Base-by-base conservation (phyloP, 352 stramenopile genomes). In the Globisporangium perplexum region DNA sequence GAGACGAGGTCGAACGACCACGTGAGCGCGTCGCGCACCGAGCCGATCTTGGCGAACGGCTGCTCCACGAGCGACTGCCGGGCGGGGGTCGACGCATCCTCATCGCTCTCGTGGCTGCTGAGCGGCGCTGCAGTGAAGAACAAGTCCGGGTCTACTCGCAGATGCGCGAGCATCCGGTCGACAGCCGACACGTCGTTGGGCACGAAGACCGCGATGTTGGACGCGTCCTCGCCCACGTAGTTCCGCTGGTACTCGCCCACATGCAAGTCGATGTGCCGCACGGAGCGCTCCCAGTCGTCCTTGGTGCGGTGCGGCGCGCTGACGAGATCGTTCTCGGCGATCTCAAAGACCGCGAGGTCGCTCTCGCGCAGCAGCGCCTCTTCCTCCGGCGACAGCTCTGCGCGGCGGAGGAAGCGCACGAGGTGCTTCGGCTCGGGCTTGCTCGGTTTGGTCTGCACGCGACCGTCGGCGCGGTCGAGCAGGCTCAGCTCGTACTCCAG, bases 401-500 rank as follows among this genome's bases (percentile, higher is more conserved):
- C 38, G 28, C 35, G n/a, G 3, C 63, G 55, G n/a, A 87, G 70
- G 47, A 83, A 85, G 2, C 66, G 61, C 18, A 92, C 65, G 7
- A 57, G 57, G 55, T 74, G 86, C 60, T 78, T 84, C 20, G 65
- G 62, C 14, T 59, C 41, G 0, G 78, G 73, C 35, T 57, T 51
- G 43, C 52, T 30, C 1, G 64, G 54, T 30, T 60, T 60, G 48
- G 66, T 36, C 68, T 62, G 51, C 33, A 67, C 47, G 65, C 63
- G 52, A 24, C 30, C 46, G 17, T 58, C 60, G 6, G 18, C 22
- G 36, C 63, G 53, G 3, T 54, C 65, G 50, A 77, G 63, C 7
- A 83, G 62, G 58, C 74, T 89, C 15, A 84, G 57, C 31, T 94
- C 84, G 53, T 93, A 94, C 55, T 94, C 84, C 20, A 94, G 59